Evolutionary conservation across 148 eudicot genomes (phyloP).

Genomic region (Hydrangea macrophylla): DNA sequence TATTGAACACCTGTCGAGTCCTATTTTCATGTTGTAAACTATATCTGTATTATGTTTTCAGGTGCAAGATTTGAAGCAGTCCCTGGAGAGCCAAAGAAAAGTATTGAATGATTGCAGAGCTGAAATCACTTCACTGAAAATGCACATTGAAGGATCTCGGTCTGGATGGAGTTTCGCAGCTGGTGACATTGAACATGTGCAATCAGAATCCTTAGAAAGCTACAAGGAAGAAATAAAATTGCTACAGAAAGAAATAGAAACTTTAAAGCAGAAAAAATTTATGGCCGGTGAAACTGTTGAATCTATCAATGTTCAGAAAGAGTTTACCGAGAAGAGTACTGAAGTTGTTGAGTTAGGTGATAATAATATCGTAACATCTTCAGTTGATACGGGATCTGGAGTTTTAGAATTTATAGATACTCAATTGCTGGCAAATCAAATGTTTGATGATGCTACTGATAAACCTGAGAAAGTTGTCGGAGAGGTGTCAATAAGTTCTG

Average conservation of each 20-base stretch:
- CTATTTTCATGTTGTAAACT: neutral
- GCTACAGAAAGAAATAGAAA: conserved; percentile 42
- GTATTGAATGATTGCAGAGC: conserved; percentile 85
- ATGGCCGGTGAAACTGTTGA: conserved; percentile 25
- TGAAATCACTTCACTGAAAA: conserved; percentile 93
- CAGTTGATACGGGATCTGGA: conserved; percentile 29
- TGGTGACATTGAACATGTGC: conserved; percentile 32
- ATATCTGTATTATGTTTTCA: conserved; percentile 27
- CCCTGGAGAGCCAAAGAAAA: conserved; percentile 59
- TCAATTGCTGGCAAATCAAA: conserved; percentile 30
- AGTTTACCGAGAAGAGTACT: conserved; percentile 33
- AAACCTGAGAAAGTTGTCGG: conserved; percentile 23
- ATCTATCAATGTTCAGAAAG: conserved; percentile 30
- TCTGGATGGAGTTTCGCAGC: conserved; percentile 33
- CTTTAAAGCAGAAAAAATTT: conserved; percentile 29
- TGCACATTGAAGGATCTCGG: conserved; percentile 78
- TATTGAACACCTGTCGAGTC: neutral
- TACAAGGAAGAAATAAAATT: conserved; percentile 38
- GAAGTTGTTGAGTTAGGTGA: conserved; percentile 30
- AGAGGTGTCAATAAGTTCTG: conserved; percentile 24
- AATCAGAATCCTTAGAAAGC: conserved; percentile 36
- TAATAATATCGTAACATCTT: conserved; percentile 22
- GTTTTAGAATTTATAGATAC: conserved; percentile 27
- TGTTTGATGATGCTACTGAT: conserved; percentile 25
- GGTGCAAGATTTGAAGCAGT: conserved; percentile 74